Conservation (phyloP, 805 yeast genomes). For the Myxozyma nipponensis region DNA sequence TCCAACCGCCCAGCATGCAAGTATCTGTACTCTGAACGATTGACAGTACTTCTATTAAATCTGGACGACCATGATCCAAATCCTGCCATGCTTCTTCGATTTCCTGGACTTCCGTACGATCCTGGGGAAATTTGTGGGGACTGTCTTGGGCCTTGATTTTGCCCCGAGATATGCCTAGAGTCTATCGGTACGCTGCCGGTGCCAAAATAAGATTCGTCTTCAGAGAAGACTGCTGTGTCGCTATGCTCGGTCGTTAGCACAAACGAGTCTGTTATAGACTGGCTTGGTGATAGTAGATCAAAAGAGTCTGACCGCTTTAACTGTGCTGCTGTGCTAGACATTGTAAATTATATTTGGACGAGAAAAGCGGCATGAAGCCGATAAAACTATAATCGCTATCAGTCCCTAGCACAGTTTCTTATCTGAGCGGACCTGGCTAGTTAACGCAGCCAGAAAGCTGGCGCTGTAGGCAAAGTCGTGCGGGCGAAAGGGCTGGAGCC, state of each 20-base stretch:
- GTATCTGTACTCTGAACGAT: slow-evolving; percentile 24
- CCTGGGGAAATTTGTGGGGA: neutral
- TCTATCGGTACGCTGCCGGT: no score
- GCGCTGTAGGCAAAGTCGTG: no score
- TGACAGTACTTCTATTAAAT: slow-evolving; percentile 19
- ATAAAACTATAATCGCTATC: neutral
- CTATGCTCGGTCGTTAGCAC: neutral
- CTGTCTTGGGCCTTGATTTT: neutral
- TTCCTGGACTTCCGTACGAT: neutral
- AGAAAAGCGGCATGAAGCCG: neutral
- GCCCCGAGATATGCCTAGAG: no score
- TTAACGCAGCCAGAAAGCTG: no score
- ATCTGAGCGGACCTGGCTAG: neutral
- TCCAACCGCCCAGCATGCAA: slow-evolving; percentile 14
- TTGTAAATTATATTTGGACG: neutral
- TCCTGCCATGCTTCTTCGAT: neutral
- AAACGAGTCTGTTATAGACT: slow-evolving; percentile 21
- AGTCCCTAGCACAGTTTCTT: neutral
- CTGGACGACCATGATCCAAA: neutral
- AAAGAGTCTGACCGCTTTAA: slow-evolving; percentile 24
- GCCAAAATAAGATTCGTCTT: no score
- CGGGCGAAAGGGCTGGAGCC: neutral
- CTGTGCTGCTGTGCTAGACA: slow-evolving; percentile 1
- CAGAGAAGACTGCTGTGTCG: no score
- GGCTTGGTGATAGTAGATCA: slow-evolving; percentile 26